Evolutionary conservation across 1,139 yeast genomes (phyloP).

Genomic region (Blastobotrys elegans): DNA sequence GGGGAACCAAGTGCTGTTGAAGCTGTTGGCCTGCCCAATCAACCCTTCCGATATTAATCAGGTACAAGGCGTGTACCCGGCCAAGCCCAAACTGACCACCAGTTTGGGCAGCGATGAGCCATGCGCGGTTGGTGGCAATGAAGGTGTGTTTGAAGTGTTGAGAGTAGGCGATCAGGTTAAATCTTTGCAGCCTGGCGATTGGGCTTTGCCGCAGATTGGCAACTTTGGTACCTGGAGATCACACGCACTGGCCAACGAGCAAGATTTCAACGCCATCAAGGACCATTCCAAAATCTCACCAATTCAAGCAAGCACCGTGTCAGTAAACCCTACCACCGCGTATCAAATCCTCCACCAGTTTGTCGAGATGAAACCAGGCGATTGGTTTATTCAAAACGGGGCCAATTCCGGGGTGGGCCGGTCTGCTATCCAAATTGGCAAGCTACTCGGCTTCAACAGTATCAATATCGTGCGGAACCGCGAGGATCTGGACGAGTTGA

Average conservation of each 20-base stretch:
- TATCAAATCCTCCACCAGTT: conserved; percentile 79
- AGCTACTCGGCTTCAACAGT: conserved; percentile 71
- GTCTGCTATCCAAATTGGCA: conserved; percentile 83
- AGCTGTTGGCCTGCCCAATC: conserved; percentile 79
- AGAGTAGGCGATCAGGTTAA: conserved; percentile 53
- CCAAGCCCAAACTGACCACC: conserved; percentile 59
- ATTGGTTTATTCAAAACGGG: conserved; percentile 95
- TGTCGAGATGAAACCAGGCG: conserved; percentile 59
- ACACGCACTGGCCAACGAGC: conserved; percentile 45
- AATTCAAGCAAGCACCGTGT: conserved; percentile 75
- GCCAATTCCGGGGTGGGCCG: conserved; percentile 97
- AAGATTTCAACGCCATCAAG: conserved; percentile 45
- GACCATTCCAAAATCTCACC: conserved; percentile 37
- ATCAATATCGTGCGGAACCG: conserved; percentile 86
- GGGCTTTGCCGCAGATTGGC: conserved; percentile 82
- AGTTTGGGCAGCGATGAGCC: conserved; percentile 55
- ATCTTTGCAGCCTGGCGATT: conserved; percentile 64
- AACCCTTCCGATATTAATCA: conserved; percentile 92
- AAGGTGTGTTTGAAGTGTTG: conserved; percentile 82
- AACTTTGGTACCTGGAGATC: conserved; percentile 96
- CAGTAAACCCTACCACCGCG: conserved; percentile 92
- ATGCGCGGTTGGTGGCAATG: conserved; percentile 83
- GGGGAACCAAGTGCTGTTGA: conserved; percentile 46
- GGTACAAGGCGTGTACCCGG: conserved; percentile 88
- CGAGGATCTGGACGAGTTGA: conserved; percentile 61